phyloP scores from a whole-genome alignment of 805 yeast species.

The Sugiyamaella valdiviana region DNA sequence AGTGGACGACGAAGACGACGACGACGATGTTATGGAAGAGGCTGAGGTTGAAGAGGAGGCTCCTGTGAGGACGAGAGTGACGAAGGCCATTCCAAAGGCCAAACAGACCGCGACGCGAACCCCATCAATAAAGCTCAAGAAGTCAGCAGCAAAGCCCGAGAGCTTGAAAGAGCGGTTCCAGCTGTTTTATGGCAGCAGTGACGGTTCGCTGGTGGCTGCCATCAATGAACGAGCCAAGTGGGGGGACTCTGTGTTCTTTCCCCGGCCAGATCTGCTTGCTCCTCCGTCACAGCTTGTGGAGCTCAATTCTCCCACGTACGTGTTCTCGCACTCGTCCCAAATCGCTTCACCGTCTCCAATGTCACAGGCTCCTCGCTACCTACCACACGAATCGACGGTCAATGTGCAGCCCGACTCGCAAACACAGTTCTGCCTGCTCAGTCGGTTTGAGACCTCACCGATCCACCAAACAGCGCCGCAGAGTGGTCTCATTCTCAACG shows the following conservation, averaged over 20 bases:
- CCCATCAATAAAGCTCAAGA: not conserved
- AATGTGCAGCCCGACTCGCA: not conserved
- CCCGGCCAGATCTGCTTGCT: conserved; percentile 29
- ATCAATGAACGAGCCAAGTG: conserved; percentile 44
- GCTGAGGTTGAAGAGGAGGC: conserved; percentile 2
- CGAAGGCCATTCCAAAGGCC: not conserved
- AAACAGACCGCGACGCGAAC: conserved; percentile 4
- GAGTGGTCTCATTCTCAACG: conserved; percentile 39
- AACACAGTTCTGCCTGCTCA: not conserved
- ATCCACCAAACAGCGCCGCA: conserved; percentile 20
- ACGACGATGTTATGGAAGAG: conserved; percentile 10
- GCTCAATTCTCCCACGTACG: not conserved
- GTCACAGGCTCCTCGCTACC: not conserved
- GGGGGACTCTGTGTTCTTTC: conserved; percentile 44
- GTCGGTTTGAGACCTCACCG: not conserved
- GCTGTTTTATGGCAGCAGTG: conserved; percentile 47
- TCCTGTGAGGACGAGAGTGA: not conserved
- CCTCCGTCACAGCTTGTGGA: not conserved
- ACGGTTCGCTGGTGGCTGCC: conserved; percentile 37
- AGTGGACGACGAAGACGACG: conserved; percentile 11
- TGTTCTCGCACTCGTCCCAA: not conserved
- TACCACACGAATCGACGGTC: not conserved
- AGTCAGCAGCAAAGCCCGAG: conserved; percentile 3
- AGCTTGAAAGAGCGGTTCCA: conserved; percentile 38
- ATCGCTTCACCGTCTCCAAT: not conserved